Conservation (phyloP, 2,329 filamentous ascomycete species). For the Aspergillus udagawae region DNA sequence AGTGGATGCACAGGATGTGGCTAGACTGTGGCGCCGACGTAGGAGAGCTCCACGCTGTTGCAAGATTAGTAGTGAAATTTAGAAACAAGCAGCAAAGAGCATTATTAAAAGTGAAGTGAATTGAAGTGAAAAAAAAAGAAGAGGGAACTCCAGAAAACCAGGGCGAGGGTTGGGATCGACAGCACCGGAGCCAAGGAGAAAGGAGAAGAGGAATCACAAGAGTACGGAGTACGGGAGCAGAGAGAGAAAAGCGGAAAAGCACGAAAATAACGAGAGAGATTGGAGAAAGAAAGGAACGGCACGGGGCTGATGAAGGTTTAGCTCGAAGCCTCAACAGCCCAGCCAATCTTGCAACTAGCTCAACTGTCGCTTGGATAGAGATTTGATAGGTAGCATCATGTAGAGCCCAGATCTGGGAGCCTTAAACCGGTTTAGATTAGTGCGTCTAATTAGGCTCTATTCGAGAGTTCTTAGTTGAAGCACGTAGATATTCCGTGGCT, state of each 20-base stretch:
- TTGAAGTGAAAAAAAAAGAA: background rate
- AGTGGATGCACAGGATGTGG: constrained; percentile 4
- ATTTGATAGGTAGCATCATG: too few relatives aligned
- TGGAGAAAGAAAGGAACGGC: constrained; percentile 1
- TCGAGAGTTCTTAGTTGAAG: background rate
- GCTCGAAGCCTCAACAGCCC: background rate
- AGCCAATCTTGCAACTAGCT: too few relatives aligned
- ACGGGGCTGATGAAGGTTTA: constrained; percentile 1
- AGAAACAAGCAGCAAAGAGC: background rate
- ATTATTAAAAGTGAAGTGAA: background rate
- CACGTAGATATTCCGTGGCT: background rate
- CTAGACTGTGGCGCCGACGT: constrained; percentile 5
- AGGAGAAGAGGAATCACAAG: background rate
- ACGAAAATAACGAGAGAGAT: background rate
- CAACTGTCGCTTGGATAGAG: background rate
- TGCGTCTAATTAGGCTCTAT: background rate
- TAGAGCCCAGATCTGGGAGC: too few relatives aligned
- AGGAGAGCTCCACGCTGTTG: background rate
- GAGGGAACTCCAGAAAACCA: background rate
- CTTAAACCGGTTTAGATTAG: background rate
- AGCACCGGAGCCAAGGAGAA: background rate
- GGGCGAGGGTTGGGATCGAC: background rate
- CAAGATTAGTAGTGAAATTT: background rate
- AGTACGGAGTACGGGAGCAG: background rate
- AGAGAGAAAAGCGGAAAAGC: constrained; percentile 4